These are phyloP conservation scores for Syzygium aromaticum DNA, from an alignment of 345 rosid species.

Conservation along the genomic window DNA sequence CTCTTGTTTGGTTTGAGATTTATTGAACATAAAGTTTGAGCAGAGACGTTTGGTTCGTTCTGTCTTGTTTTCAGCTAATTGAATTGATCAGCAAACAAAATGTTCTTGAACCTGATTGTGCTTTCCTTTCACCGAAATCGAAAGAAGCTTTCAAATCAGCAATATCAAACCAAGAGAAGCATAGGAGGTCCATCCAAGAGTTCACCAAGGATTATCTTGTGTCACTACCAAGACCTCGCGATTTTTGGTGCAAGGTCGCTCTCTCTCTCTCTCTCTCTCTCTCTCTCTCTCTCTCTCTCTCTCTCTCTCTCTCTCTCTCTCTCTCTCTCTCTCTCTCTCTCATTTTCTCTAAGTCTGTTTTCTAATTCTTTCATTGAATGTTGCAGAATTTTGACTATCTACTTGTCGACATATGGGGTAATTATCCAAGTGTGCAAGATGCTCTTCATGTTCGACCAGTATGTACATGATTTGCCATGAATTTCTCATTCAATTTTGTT, in stretches of 20 bases:
- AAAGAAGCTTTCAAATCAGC: neutral
- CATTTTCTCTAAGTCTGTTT: neutral
- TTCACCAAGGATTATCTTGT: neutral
- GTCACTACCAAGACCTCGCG: neutral
- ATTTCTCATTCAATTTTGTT: neutral
- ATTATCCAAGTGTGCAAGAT: conserved; percentile 15
- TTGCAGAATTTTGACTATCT: conserved; percentile 9
- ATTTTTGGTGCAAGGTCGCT: conserved; percentile 1
- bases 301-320: neutral
- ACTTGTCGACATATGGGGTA: conserved; percentile 8
- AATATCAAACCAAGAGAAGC: conserved; percentile 1
- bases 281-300: too few relatives aligned
- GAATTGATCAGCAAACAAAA: neutral
- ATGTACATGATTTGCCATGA: neutral
- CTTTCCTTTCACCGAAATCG: neutral
- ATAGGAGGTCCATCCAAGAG: neutral
- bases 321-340: too few relatives aligned
- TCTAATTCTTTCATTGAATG: neutral
- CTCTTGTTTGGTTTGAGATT: neutral
- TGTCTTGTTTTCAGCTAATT: neutral
- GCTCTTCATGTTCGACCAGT: conserved; percentile 24
- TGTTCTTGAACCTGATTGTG: neutral
- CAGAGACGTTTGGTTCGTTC: neutral
- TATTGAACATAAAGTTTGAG: neutral
- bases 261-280: neutral